Conservation (phyloP, 1,284 basidiomycete genomes). For the Caloboletus firmus region DNA sequence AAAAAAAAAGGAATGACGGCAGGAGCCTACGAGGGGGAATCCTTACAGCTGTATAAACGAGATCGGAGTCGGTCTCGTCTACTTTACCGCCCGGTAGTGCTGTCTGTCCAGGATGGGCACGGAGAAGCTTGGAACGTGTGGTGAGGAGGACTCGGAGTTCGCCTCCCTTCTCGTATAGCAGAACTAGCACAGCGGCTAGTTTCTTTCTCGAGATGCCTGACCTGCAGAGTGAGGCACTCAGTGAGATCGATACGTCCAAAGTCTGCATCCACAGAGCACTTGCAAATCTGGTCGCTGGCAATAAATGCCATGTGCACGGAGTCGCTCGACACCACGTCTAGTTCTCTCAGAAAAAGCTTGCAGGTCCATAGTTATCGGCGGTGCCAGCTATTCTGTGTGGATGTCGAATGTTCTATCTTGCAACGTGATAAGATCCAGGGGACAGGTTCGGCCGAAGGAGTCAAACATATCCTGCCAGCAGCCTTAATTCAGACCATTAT, state of each 20-base stretch:
- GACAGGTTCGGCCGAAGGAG: conserved; percentile 1
- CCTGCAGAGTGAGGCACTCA: conserved; percentile 34
- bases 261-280: conserved; percentile 32
- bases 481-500: not conserved
- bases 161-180: conserved; percentile 69
- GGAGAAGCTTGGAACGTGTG: conserved; percentile 74
- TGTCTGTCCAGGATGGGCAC: conserved; percentile 77
- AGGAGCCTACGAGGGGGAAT: not conserved
- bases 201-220: conserved; percentile 46
- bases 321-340: conserved; percentile 42
- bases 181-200: conserved; percentile 75
- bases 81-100: conserved; percentile 83
- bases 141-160: conserved; percentile 77
- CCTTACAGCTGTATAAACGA: conserved; percentile 73
- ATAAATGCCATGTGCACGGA: conserved; percentile 37
- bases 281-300: conserved; percentile 50
- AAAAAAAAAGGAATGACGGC: not conserved
- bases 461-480: not conserved
- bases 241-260: conserved; percentile 1
- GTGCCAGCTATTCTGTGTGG: not conserved
- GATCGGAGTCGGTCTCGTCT: conserved; percentile 63
- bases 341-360: conserved; percentile 37
- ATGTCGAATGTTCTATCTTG: not conserved
- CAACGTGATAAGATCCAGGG: too few relatives aligned
- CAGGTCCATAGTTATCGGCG: conserved; percentile 7